phyloP scores from a whole-genome alignment of 1,284 basidiomycete species.

The Golubevia sp. region DNA sequence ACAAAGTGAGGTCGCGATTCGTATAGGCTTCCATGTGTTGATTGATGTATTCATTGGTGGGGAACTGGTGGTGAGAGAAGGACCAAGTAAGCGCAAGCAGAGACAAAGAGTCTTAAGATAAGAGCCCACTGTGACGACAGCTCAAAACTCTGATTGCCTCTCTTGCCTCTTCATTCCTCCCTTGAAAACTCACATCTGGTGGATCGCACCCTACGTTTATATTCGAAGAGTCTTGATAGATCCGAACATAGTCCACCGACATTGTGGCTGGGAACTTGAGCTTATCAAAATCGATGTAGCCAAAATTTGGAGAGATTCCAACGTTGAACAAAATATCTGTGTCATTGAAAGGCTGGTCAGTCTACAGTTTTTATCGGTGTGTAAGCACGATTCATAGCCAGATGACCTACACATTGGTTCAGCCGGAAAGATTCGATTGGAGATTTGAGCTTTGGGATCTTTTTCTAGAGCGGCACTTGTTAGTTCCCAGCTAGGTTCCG shows the following conservation, averaged over 20 bases:
- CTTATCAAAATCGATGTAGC: constrained; percentile 10
- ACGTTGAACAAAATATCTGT: too few relatives aligned
- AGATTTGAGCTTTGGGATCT: constrained; percentile 17
- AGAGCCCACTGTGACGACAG: too few relatives aligned
- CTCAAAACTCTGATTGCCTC: too few relatives aligned
- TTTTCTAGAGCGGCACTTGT: too few relatives aligned
- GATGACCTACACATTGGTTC: constrained; percentile 1
- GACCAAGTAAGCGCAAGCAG: too few relatives aligned
- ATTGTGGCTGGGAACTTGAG: constrained; percentile 13
- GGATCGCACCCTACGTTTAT: constrained; percentile 46
- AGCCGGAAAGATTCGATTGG: constrained; percentile 25
- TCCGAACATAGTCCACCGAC: constrained; percentile 15
- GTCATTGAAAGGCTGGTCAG: too few relatives aligned
- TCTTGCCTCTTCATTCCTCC: too few relatives aligned
- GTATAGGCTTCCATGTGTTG: constrained; percentile 37
- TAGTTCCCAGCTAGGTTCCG: constrained; percentile 12
- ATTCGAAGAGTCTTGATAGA: neutral
- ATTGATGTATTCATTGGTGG: constrained; percentile 29
- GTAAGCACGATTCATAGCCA: too few relatives aligned
- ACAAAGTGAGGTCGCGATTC: constrained; percentile 6
- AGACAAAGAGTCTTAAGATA: too few relatives aligned
- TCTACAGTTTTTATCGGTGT: too few relatives aligned
- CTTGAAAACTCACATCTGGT: constrained; percentile 6
- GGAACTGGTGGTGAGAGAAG: too few relatives aligned
- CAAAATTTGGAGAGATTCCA: constrained; percentile 5